Evolutionary conservation across 2,329 filamentous ascomycete genomes (phyloP).

Genomic region (Penicillium digitatum): DNA sequence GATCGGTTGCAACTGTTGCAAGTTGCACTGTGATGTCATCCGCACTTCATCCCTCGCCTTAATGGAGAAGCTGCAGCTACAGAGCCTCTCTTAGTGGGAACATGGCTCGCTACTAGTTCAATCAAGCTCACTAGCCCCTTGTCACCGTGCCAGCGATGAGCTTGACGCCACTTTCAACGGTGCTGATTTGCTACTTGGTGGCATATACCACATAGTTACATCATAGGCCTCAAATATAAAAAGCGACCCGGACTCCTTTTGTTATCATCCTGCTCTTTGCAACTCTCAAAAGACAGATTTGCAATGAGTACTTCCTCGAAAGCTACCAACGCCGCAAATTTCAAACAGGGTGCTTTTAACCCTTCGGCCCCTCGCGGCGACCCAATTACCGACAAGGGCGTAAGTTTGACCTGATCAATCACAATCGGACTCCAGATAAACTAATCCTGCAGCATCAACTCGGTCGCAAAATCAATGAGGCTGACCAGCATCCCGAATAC

Average conservation of each 20-base stretch:
- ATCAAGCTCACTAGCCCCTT: too few species aligned
- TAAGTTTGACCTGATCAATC: constrained; percentile 36
- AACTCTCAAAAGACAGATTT: neutral
- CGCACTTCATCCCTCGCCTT: neutral
- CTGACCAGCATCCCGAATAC: constrained; percentile 61
- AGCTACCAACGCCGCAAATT: constrained; percentile 49
- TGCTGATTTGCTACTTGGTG: neutral
- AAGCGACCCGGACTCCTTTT: neutral
- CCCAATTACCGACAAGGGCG: constrained; percentile 53
- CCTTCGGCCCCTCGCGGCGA: constrained; percentile 50
- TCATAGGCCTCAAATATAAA: neutral
- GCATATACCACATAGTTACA: neutral
- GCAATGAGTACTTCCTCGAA: constrained; percentile 39
- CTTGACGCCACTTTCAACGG: neutral
- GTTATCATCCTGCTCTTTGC: neutral
- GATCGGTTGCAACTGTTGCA: too few species aligned
- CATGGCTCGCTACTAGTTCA: too few species aligned
- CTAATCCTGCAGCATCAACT: constrained; percentile 55
- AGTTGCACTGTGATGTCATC: neutral
- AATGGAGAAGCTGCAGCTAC: neutral
- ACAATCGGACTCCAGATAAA: constrained; percentile 14
- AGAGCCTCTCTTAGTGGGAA: neutral
- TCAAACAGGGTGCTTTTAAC: constrained; percentile 55
- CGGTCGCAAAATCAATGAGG: constrained; percentile 55
- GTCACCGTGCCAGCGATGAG: too few species aligned